Conservation (phyloP, 2,329 filamentous ascomycete species). For the Cylindrodendrum hubeiense region DNA sequence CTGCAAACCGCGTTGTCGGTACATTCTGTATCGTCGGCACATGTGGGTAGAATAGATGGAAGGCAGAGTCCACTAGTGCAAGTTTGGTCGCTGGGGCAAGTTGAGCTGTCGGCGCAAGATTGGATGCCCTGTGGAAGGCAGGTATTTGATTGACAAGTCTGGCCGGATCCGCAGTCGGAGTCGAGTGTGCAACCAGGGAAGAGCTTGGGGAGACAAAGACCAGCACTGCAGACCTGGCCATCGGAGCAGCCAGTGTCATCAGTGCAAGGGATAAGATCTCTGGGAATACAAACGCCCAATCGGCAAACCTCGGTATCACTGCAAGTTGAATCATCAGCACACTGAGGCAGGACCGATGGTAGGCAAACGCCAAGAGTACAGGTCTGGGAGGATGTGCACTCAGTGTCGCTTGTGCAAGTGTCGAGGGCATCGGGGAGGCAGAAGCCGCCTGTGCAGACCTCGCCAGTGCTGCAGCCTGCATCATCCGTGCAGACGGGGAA, state of each 20-base stretch:
- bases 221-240: background rate
- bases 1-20: background rate
- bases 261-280: background rate
- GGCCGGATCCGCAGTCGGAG: background rate
- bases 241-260: background rate
- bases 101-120: background rate
- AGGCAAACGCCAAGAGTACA: conserved; percentile 12
- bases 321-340: conserved; percentile 6
- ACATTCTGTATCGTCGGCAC: background rate
- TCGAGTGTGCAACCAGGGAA: conserved; percentile 8
- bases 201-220: background rate
- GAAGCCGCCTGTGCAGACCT: background rate
- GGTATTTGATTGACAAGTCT: background rate
- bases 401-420: background rate
- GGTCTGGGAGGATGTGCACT: background rate
- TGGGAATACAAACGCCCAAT: conserved; percentile 10
- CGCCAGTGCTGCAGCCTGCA: background rate
- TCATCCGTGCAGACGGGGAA: conserved; percentile 2
- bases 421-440: conserved; percentile 6
- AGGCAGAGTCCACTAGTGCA: conserved; percentile 15
- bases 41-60: background rate
- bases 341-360: conserved; percentile 5
- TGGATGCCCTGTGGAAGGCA: conserved; percentile 2
- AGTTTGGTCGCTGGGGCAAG: conserved; percentile 1
- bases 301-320: background rate